Evolutionary conservation across 441 rosid species (phyloP), one percentile per base, ranked within the genome.

Genomic region (Theobroma grandiflorum): DNA sequence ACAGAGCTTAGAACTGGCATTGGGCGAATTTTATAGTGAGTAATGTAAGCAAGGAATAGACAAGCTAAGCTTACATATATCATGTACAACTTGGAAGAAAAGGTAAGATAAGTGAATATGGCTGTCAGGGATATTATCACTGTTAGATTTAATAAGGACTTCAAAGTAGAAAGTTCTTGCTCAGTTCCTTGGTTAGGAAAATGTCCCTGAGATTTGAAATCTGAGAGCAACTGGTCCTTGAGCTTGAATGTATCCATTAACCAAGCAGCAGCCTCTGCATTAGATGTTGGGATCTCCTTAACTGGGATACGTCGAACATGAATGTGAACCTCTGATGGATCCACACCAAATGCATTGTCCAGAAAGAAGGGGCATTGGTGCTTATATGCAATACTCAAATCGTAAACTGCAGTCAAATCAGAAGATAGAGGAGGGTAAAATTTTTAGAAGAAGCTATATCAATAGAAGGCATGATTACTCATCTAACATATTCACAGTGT

Each of bases 281-380:
- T 89, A 22, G 89, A 86, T 31, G 71, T 62, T 3, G 99, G 99
- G 79, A 95, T 90, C 43, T 92, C 89, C 55, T 83, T 75, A 4
- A 85, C 42, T 12, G 84, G 81, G 66, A 94, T 82, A 40, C 97
- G 91, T 67, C 87, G 88, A 63, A 95, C 86, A 59, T 97, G 98
- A 55, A 97, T 87, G 80, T 97, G 99, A 78, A 94, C 99, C 89
- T 94, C 98, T 40, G 96, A 89, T 8, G 99, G 98, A 89, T 90
- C 95, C 42, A 94, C 85, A 0, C 99, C 98, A 43, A 93, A 97
- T 35, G 88, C 97, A 76, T 92, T 97, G 90, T 95, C 98, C 90
- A 97, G 6, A 84, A 97, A 95, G 80, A 89, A 85, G 70, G 99
- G 99, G 79, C 91, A 89, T 12, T 87, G 91, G 79, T 89, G 86